Percentiles rank a stretch among this genome's conserved stretches.
These are phyloP conservation scores for Stentor roeselii DNA, from an alignment of 73 alveolate genomes.

Conservation along the genomic window DNA sequence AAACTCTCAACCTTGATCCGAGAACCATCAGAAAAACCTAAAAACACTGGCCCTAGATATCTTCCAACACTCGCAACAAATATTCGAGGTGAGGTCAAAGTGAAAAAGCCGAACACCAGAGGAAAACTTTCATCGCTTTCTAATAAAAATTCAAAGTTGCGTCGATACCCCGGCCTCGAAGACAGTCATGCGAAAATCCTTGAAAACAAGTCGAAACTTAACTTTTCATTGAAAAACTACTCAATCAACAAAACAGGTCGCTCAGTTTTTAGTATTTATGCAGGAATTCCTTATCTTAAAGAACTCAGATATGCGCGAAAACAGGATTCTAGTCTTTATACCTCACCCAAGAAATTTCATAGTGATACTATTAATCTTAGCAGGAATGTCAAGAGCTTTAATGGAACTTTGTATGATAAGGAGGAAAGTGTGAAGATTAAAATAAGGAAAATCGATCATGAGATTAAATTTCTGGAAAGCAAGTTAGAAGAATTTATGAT, in stretches of 20 bases:
- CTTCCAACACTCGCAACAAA: too few relatives aligned
- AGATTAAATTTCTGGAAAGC: not conserved
- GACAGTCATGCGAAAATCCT: not conserved
- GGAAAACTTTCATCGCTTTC: too few relatives aligned
- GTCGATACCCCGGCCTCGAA: too few relatives aligned
- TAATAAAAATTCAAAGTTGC: too few relatives aligned
- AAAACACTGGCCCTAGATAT: too few relatives aligned
- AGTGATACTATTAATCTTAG: not conserved
- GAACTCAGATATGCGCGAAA: not conserved
- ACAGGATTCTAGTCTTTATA: not conserved
- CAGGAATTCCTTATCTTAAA: not conserved
- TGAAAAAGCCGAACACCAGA: too few relatives aligned
- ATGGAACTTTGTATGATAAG: not conserved
- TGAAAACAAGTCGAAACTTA: not conserved
- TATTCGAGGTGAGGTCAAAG: too few relatives aligned
- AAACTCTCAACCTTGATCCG: too few relatives aligned
- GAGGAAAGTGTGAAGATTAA: not conserved
- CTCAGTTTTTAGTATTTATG: not conserved
- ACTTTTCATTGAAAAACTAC: not conserved
- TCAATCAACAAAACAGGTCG: not conserved
- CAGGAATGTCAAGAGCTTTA: not conserved
- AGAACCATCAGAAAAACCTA: too few relatives aligned
- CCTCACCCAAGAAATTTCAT: not conserved
- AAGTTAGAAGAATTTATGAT: not conserved
- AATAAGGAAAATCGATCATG: too few relatives aligned